Evolutionary conservation across 2,329 filamentous ascomycete species (phyloP).

Genomic region (Trichoderma harzianum): DNA sequence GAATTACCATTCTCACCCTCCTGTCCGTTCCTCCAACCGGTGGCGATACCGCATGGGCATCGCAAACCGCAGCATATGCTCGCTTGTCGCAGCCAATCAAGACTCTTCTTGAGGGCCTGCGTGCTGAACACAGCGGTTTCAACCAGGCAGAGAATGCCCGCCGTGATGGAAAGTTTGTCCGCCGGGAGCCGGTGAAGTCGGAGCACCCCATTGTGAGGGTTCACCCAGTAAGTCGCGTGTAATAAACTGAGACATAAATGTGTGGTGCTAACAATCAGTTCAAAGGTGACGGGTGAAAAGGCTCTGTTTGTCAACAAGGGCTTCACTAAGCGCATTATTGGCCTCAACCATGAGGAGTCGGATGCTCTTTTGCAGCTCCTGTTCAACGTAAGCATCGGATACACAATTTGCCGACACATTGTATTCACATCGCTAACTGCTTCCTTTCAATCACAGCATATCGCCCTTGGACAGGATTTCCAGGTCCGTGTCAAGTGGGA

Average conservation of each 20-base stretch:
- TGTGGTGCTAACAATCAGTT: neutral
- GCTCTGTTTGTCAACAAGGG: slow-evolving; percentile 45
- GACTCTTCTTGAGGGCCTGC: slow-evolving; percentile 41
- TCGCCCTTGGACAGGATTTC: slow-evolving; percentile 49
- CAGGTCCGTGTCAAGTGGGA: slow-evolving; percentile 49
- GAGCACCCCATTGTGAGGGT: slow-evolving; percentile 46
- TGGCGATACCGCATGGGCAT: slow-evolving; percentile 48
- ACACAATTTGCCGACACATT: neutral
- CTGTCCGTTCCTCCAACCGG: slow-evolving; percentile 47
- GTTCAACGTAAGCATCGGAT: slow-evolving; percentile 21
- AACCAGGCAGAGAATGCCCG: slow-evolving; percentile 43
- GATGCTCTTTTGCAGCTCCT: slow-evolving; percentile 47
- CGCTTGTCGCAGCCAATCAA: slow-evolving; percentile 42
- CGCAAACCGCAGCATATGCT: slow-evolving; percentile 45
- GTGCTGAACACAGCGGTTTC: slow-evolving; percentile 43
- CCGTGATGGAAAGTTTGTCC: slow-evolving; percentile 25
- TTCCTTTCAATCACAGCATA: slow-evolving; percentile 31
- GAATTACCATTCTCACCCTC: slow-evolving; percentile 50
- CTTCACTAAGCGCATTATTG: slow-evolving; percentile 46
- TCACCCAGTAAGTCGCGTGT: slow-evolving; percentile 40
- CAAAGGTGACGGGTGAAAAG: slow-evolving; percentile 36
- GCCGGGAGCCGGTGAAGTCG: slow-evolving; percentile 3
- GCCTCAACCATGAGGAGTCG: slow-evolving; percentile 47
- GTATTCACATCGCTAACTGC: neutral
- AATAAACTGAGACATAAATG: neutral